Conservation (phyloP, 768 basidiomycete species). For the Paxillus involutus region DNA sequence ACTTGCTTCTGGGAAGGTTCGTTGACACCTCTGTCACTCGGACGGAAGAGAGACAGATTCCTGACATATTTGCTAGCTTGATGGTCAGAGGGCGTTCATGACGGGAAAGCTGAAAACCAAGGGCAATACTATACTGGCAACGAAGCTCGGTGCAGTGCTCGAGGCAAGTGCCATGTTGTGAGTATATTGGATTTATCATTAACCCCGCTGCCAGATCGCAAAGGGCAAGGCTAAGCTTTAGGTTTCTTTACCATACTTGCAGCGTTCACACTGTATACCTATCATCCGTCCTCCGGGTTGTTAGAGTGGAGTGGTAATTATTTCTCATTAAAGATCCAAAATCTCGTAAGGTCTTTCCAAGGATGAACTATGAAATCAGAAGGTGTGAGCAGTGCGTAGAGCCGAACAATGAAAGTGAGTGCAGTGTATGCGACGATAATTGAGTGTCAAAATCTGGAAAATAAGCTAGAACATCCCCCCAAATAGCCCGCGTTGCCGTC, state of each 20-base stretch:
- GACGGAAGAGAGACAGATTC: not conserved
- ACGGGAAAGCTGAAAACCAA: conserved; percentile 90
- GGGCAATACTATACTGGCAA: conserved; percentile 93
- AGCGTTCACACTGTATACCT: not conserved
- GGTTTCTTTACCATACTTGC: not conserved
- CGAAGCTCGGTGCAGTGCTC: conserved; percentile 82
- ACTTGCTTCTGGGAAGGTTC: conserved; percentile 72
- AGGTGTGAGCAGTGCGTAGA: not conserved
- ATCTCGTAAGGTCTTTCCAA: not conserved
- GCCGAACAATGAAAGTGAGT: conserved; percentile 8
- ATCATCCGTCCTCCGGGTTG: not conserved
- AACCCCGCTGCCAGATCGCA: conserved; percentile 23
- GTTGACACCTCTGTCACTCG: conserved; percentile 3
- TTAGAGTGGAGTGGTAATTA: conserved; percentile 17
- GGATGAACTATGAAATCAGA: not conserved
- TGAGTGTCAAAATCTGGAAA: not conserved
- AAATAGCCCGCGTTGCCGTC: conserved; percentile 78
- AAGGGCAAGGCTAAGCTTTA: conserved; percentile 45
- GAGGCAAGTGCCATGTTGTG: conserved; percentile 48
- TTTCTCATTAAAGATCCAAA: conserved; percentile 15
- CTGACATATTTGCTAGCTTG: conserved; percentile 46
- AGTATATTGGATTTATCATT: not conserved
- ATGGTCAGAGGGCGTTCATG: conserved; percentile 96
- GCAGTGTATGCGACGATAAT: not conserved
- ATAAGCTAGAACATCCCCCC: conserved; percentile 62